Conservation (phyloP, 345 rosid species). For the Heritiera littoralis region DNA sequence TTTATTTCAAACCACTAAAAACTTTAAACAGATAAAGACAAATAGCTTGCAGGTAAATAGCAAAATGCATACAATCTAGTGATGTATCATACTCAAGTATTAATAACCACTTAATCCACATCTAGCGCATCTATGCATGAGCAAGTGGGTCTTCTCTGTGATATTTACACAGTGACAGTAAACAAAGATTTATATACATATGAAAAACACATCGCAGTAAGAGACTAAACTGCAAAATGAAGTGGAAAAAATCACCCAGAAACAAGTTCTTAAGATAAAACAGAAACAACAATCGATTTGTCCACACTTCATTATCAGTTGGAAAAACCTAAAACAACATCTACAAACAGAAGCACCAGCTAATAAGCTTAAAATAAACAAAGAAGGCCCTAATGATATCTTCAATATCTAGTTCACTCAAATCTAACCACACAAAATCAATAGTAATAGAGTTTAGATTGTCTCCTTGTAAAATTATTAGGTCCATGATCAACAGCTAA, state of each 20-base stretch:
- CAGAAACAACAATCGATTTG: background rate
- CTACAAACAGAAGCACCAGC: background rate
- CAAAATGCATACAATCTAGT: background rate
- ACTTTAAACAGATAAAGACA: conserved; percentile 3
- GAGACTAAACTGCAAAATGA: background rate
- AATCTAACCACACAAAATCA: background rate
- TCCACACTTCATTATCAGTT: background rate
- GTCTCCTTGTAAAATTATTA: background rate
- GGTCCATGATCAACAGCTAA: background rate
- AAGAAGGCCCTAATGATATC: background rate
- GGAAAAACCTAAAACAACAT: background rate
- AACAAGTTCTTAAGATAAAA: background rate
- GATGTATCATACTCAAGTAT: background rate
- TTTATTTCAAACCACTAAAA: conserved; percentile 13
- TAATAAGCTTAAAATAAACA: background rate
- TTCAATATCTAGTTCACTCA: background rate
- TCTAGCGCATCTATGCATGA: background rate
- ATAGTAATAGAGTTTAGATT: background rate
- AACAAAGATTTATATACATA: background rate
- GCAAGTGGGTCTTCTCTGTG: background rate
- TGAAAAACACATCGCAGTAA: background rate
- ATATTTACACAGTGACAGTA: background rate
- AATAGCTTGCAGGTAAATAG: background rate
- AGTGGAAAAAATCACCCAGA: background rate
- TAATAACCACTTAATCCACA: background rate